A percentile compares a stretch with the other conserved stretches of the same genome.
phyloP scores from a whole-genome alignment of 768 basidiomycete species.

The Cyclocybe aegerita region DNA sequence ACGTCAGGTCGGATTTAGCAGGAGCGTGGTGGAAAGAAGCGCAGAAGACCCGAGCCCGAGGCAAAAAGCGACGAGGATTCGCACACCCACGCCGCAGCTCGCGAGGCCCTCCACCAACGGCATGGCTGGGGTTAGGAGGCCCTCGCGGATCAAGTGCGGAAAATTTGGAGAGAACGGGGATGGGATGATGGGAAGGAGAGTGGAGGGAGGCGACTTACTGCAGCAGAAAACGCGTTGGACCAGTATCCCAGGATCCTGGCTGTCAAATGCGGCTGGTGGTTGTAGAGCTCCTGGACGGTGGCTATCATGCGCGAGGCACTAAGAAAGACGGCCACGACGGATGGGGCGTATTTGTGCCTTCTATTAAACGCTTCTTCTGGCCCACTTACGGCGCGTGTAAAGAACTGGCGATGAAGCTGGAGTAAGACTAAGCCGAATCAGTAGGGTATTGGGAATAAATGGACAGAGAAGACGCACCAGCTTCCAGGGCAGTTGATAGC shows the following conservation, averaged over 20 bases:
- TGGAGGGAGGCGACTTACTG: conserved; percentile 31
- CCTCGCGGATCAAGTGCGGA: conserved; percentile 6
- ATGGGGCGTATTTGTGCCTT: conserved; percentile 65
- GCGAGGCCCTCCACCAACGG: conserved; percentile 1
- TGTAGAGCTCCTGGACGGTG: conserved; percentile 54
- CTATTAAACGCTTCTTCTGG: conserved; percentile 61
- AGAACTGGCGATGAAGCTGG: conserved; percentile 67
- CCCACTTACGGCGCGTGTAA: conserved; percentile 59
- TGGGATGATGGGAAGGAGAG: background rate
- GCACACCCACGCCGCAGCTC: conserved; percentile 16
- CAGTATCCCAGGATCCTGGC: conserved; percentile 52
- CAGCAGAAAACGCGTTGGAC: conserved; percentile 54
- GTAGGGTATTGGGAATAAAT: background rate
- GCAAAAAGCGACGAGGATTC: conserved; percentile 5
- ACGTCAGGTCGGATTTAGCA: background rate
- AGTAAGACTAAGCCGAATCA: conserved; percentile 47
- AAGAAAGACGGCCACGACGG: conserved; percentile 66
- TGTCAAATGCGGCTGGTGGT: conserved; percentile 57
- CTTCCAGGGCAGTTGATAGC: conserved; percentile 58
- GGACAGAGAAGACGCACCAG: conserved; percentile 40
- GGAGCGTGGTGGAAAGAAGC: too few relatives aligned
- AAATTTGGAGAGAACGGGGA: background rate
- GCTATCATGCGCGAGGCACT: conserved; percentile 65
- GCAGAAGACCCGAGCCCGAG: too few relatives aligned
- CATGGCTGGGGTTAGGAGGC: background rate